Evolutionary conservation across 805 yeast species (phyloP).

Genomic region (Pichia nanzhaoensis): DNA sequence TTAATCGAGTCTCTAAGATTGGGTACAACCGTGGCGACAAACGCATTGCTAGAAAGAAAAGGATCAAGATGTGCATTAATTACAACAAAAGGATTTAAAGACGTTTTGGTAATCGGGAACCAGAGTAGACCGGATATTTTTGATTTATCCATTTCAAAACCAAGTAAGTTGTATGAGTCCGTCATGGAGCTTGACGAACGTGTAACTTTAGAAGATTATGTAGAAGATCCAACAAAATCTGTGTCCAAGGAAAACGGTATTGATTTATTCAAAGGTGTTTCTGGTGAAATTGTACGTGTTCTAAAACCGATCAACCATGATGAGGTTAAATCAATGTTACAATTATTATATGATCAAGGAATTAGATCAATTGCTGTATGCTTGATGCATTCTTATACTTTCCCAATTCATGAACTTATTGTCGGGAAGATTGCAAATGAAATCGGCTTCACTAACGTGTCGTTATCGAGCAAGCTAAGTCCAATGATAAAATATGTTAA

Average conservation of each 20-base stretch:
- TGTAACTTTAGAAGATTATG: conserved; percentile 73
- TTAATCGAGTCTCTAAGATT: conserved; percentile 64
- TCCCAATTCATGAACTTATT: conserved; percentile 56
- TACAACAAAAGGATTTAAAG: conserved; percentile 85
- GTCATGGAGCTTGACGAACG: conserved; percentile 88
- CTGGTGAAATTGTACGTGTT: conserved; percentile 63
- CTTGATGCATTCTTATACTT: conserved; percentile 67
- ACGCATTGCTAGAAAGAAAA: conserved; percentile 86
- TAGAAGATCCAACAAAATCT: conserved; percentile 56
- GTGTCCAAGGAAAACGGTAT: conserved; percentile 25
- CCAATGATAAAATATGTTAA: conserved; percentile 77
- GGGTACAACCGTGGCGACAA: conserved; percentile 96
- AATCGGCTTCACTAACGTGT: conserved; percentile 63
- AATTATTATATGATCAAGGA: conserved; percentile 46
- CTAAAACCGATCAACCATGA: conserved; percentile 42
- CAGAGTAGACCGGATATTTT: conserved; percentile 89
- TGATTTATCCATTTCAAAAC: conserved; percentile 68
- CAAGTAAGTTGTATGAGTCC: conserved; percentile 61
- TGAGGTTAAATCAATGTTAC: conserved; percentile 37
- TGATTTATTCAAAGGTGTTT: conserved; percentile 46
- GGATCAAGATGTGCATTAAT: conserved; percentile 84
- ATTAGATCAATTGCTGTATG: conserved; percentile 66
- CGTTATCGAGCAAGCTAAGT: conserved; percentile 59
- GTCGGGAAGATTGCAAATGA: conserved; percentile 55
- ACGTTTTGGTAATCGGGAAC: conserved; percentile 76